Evolutionary conservation across 1,284 basidiomycete species (phyloP).

Genomic region (Pseudozyma sp.): DNA sequence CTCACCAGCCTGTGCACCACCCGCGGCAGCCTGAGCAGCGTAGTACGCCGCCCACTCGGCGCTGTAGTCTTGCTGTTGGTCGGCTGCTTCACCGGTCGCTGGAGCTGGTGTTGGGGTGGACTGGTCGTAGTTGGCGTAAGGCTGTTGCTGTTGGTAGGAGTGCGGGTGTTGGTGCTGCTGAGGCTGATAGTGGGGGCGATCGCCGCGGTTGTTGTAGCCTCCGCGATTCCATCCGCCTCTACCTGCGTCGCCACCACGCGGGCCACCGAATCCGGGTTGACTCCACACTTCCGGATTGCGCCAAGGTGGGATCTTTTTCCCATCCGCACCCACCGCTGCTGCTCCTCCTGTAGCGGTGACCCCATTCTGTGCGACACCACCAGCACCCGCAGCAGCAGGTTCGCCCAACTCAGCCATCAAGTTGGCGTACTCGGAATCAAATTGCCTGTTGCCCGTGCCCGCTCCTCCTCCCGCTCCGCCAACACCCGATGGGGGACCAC

Average conservation of each 20-base stretch:
- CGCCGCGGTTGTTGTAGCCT: slow-evolving; percentile 35
- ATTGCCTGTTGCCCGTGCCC: slow-evolving; percentile 70
- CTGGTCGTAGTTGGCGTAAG: slow-evolving; percentile 17
- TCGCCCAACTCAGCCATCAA: slow-evolving; percentile 99
- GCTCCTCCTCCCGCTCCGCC: slow-evolving; percentile 44
- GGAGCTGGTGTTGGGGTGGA: neutral
- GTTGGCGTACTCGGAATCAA: slow-evolving; percentile 96
- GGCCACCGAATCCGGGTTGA: slow-evolving; percentile 46
- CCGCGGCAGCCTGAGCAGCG: slow-evolving; percentile 53
- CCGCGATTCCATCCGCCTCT: slow-evolving; percentile 29
- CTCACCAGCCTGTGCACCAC: slow-evolving; percentile 2
- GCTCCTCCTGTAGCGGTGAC: slow-evolving; percentile 33
- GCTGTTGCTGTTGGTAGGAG: slow-evolving; percentile 13
- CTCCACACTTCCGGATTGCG: slow-evolving; percentile 66
- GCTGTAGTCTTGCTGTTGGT: slow-evolving; percentile 58
- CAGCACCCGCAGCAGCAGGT: slow-evolving; percentile 70
- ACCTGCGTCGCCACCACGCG: slow-evolving; percentile 27
- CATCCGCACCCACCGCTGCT: slow-evolving; percentile 52
- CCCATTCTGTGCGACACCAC: slow-evolving; percentile 17
- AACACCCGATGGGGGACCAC: slow-evolving; percentile 46
- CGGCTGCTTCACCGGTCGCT: slow-evolving; percentile 10
- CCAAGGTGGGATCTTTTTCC: slow-evolving; percentile 68
- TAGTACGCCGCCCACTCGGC: slow-evolving; percentile 68
- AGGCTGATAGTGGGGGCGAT: slow-evolving; percentile 8
- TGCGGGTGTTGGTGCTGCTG: slow-evolving; percentile 7